phyloP scores from a whole-genome alignment of 2,329 filamentous ascomycete genomes.

The Trichophyton mentagrophytes region DNA sequence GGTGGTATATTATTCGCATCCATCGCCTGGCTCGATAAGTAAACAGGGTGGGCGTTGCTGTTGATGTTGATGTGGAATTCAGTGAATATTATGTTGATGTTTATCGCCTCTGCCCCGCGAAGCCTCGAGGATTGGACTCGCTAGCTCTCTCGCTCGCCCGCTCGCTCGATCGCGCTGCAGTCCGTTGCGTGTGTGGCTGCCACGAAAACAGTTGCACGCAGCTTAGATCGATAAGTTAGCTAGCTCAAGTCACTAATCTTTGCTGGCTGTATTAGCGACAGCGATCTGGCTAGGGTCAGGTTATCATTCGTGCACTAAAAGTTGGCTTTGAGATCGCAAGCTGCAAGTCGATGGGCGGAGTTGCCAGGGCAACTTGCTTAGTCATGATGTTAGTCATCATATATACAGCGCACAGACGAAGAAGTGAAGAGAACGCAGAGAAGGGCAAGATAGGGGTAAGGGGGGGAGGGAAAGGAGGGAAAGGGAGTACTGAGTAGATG shows the following conservation, averaged over 20 bases:
- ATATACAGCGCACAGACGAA: background rate
- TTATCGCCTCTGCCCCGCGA: background rate
- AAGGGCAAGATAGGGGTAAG: too few species aligned
- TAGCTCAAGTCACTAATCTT: background rate
- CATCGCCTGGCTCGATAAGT: slow-evolving; percentile 17
- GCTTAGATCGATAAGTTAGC: background rate
- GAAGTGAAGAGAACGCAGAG: too few species aligned
- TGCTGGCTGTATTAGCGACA: background rate
- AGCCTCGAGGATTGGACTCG: background rate
- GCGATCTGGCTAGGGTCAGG: slow-evolving; percentile 1
- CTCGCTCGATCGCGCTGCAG: background rate
- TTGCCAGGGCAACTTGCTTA: slow-evolving; percentile 2
- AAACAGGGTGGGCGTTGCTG: background rate
- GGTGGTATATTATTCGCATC: slow-evolving; percentile 24
- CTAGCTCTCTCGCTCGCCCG: background rate
- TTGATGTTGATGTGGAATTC: background rate
- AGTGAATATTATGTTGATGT: background rate
- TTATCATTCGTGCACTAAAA: background rate
- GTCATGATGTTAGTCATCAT: background rate
- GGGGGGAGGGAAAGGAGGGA: too few species aligned
- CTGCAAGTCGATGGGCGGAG: background rate
- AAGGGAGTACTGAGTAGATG: too few species aligned
- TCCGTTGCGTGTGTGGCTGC: background rate
- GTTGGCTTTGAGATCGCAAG: slow-evolving; percentile 1
- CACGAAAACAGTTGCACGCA: background rate